Conservation (phyloP, 2,329 filamentous ascomycete species). For the Trichophyton equinum region DNA sequence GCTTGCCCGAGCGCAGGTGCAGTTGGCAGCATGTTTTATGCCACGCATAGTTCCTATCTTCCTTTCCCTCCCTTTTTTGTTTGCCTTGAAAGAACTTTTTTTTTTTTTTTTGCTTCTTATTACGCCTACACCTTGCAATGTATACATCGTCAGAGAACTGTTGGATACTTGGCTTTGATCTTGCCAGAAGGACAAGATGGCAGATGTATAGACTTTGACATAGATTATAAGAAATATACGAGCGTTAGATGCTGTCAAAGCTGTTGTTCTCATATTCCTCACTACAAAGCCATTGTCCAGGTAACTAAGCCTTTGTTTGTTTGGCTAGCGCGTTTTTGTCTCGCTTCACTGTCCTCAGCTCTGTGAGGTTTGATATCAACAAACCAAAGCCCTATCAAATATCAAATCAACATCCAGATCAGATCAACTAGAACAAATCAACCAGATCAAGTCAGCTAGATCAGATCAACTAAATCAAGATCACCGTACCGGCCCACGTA, state of each 20-base stretch:
- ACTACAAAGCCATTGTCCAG: background rate
- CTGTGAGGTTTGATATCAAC: too few relatives aligned
- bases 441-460: too few relatives aligned
- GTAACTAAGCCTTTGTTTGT: background rate
- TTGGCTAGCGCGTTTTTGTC: background rate
- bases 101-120: background rate
- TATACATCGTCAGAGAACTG: background rate
- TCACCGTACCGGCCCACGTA: too few relatives aligned
- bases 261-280: background rate
- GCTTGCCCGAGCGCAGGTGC: constrained; percentile 5
- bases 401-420: too few relatives aligned
- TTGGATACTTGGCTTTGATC: background rate
- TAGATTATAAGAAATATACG: background rate
- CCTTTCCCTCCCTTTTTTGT: background rate
- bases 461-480: too few relatives aligned
- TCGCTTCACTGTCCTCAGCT: background rate
- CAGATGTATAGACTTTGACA: background rate
- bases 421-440: too few relatives aligned
- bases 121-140: background rate
- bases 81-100: background rate
- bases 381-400: too few relatives aligned
- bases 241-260: background rate
- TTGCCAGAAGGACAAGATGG: background rate
- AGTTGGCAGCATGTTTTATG: background rate
- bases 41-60: background rate